Percentiles rank a stretch among this genome's conserved stretches.
These are phyloP conservation scores for Cytospora chrysosperma DNA, from an alignment of 2,329 filamentous ascomycete genomes.

Conservation along the genomic window DNA sequence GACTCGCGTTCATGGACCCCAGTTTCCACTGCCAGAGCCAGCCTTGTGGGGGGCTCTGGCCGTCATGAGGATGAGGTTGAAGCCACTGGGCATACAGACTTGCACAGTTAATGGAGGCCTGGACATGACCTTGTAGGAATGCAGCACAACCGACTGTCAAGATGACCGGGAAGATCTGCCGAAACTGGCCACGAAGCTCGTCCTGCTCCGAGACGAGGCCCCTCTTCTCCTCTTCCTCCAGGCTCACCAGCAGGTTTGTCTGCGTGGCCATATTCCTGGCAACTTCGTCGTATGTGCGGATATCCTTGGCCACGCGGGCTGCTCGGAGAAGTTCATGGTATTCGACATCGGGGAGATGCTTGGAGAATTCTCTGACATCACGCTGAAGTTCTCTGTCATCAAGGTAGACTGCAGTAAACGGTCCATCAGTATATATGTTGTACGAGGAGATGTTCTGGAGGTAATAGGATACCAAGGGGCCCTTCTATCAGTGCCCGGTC, in stretches of 20 bases:
- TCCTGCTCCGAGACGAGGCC: slow-evolving; percentile 41
- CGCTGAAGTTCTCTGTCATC: slow-evolving; percentile 38
- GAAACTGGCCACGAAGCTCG: slow-evolving; percentile 37
- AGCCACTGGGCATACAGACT: slow-evolving; percentile 31
- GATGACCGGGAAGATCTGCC: slow-evolving; percentile 41
- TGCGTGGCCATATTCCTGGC: slow-evolving; percentile 31
- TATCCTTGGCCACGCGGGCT: slow-evolving; percentile 42
- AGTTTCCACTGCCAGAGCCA: slow-evolving; percentile 37
- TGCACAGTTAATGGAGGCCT: slow-evolving; percentile 44
- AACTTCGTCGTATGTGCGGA: slow-evolving; percentile 39
- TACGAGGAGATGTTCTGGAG: accelerated
- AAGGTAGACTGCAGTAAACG: slow-evolving; percentile 35
- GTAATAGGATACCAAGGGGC: slow-evolving; percentile 11
- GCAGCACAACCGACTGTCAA: slow-evolving; percentile 44
- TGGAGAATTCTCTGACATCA: slow-evolving; percentile 37
- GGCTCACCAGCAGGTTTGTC: slow-evolving; percentile 33
- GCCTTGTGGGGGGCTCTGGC: not conserved
- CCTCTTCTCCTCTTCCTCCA: slow-evolving; percentile 37
- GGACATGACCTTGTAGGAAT: slow-evolving; percentile 45
- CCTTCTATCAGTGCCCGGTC: slow-evolving; percentile 17
- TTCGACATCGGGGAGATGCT: slow-evolving; percentile 32
- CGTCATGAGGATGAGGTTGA: not conserved
- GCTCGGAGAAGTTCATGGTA: slow-evolving; percentile 36
- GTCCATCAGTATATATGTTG: slow-evolving; percentile 6
- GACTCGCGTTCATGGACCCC: slow-evolving; percentile 40